Evolutionary conservation across 176 grass and related monocot species (phyloP), one percentile per base, ranked within the genome.

Genomic region (Tuctoria greenei): DNA sequence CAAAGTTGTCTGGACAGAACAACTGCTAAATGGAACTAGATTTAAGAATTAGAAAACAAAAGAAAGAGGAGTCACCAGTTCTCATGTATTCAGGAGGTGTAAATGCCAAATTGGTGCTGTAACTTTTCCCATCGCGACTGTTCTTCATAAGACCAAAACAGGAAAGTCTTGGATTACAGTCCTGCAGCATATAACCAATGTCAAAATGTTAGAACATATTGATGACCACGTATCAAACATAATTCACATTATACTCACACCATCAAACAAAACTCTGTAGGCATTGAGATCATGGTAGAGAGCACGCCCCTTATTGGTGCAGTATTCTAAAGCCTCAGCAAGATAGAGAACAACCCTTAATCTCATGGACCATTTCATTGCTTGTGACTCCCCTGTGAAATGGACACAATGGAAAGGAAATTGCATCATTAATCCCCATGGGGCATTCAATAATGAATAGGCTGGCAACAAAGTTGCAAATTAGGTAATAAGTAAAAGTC

Each of bases 141-240:
- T 94, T 98, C 86, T 98, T 98, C 95, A 98, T 98, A 50, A 98
- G 86, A 27, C 95, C 95, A 92, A 98, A 98, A 77, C 95, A 94
- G 75, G 95, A 98, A 88, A 98, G 91, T 69, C 95, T 94, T 62
- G 95, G 95, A 72, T 94, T 88, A 62, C 95, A 98, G 55, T 92
- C 89, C 95, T 98, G 91, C 67, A 85, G 42, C 11, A 5, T 66
- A 59, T 34, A 38, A 66, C 64, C 45, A 83, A 58, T 6, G 38
- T 61, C 82, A 46, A 47, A 25, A 87, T 47, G 66, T 76, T 67
- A 61, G 36, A 72, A 76, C 18, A 78, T 26, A 17, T 43, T 23
- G 47, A 61, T 87, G 24, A 74, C 17, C 52, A 73, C 10, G 50
- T 26, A 49, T 35, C 50, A 51, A 76, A 69, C 75, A 76, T 16